Conservation (phyloP, 2,329 filamentous ascomycete species). For the Calonectria fujianensis region DNA sequence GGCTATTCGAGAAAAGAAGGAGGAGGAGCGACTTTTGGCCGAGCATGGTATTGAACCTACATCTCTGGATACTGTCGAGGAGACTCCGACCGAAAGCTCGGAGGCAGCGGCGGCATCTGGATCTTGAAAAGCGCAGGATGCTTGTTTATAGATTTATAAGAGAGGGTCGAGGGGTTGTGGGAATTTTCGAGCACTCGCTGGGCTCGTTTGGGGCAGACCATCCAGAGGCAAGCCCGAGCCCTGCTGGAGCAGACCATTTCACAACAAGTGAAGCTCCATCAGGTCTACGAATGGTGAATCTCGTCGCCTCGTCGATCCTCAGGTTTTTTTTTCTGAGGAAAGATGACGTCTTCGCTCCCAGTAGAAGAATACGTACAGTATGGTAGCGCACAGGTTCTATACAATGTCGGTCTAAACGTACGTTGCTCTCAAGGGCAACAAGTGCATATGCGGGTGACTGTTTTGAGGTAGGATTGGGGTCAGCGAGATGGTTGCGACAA, state of each 20-base stretch:
- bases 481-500: slow-evolving; percentile 43
- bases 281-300: slow-evolving; percentile 55
- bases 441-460: slow-evolving; percentile 37
- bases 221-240: slow-evolving; percentile 58
- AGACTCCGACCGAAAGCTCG: slow-evolving; percentile 44
- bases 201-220: slow-evolving; percentile 52
- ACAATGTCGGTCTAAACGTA: slow-evolving; percentile 39
- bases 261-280: slow-evolving; percentile 48
- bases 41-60: slow-evolving; percentile 48
- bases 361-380: slow-evolving; percentile 55
- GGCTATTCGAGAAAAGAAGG: slow-evolving; percentile 81
- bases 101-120: slow-evolving; percentile 50
- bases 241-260: slow-evolving; percentile 51
- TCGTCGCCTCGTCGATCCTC: slow-evolving; percentile 53
- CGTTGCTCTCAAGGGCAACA: slow-evolving; percentile 31
- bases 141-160: slow-evolving; percentile 45
- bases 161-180: slow-evolving; percentile 51
- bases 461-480: slow-evolving; percentile 34
- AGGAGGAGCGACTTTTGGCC: slow-evolving; percentile 79
- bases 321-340: slow-evolving; percentile 41
- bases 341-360: slow-evolving; percentile 52
- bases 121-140: slow-evolving; percentile 48
- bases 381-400: slow-evolving; percentile 45
- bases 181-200: slow-evolving; percentile 48
- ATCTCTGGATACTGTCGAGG: slow-evolving; percentile 33